These are phyloP conservation scores for Leccinum disarticulatum DNA, from an alignment of 768 basidiomycete genomes.

Conservation along the genomic window DNA sequence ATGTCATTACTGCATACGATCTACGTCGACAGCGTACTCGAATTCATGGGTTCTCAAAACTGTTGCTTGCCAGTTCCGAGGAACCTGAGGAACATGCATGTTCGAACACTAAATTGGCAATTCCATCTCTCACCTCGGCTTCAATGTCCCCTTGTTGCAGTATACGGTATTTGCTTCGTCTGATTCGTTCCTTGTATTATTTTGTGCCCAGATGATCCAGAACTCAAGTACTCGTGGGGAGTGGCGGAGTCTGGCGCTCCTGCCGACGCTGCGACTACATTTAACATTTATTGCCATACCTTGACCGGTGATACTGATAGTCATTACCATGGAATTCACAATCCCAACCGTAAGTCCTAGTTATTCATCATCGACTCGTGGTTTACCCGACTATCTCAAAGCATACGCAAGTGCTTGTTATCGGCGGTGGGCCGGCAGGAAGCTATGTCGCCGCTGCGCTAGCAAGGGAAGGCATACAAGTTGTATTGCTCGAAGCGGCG, in stretches of 20 bases:
- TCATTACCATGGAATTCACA: slow-evolving; percentile 9
- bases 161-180: background rate
- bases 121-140: background rate
- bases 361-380: background rate
- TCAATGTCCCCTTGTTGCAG: slow-evolving; percentile 4
- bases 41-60: slow-evolving; percentile 4
- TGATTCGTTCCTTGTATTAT: background rate
- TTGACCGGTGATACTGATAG: background rate
- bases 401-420: slow-evolving; percentile 40
- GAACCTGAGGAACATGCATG: background rate
- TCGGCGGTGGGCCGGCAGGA: slow-evolving; percentile 63
- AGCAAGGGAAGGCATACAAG: slow-evolving; percentile 57
- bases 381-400: slow-evolving; percentile 3
- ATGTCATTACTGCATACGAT: background rate
- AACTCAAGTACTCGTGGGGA: background rate
- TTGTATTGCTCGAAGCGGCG: slow-evolving; percentile 53
- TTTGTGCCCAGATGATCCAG: background rate
- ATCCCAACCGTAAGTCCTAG: slow-evolving; percentile 24
- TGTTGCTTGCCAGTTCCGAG: background rate
- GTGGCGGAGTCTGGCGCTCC: background rate
- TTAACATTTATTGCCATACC: background rate
- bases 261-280: background rate
- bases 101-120: slow-evolving; percentile 5
- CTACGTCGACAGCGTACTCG: background rate
- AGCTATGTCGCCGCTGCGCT: slow-evolving; percentile 55